Evolutionary conservation across 495 filamentous ascomycete genomes (phyloP), one percentile per base, ranked within the genome.

Genomic region (Emericellopsis terricola): DNA sequence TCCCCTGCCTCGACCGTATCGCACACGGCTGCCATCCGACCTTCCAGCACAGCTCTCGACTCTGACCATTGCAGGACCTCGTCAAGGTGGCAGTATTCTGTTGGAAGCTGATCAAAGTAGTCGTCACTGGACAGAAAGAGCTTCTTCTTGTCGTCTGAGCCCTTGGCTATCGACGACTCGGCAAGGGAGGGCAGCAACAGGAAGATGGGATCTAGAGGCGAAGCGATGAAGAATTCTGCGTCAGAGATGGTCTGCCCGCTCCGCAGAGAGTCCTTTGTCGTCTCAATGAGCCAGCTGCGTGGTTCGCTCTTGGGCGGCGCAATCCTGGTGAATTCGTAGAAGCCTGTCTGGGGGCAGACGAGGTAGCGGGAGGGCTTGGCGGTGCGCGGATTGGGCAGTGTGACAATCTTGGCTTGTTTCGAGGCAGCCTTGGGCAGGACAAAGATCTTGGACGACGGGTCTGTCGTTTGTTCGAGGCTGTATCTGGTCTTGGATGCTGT

Each of bases 281-380:
- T 37, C 18, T 68, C 56, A 32, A 82, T 51, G 3, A 87, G 60
- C 78, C 77, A 81, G 47, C 81, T 85, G 33, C 68, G 59, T 18
- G 69, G 70, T 0, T 55, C 56, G 3, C 55, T 51, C 28, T 65
- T 69, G 19, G 82, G 66, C 4, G 81, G 64, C 8, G 71, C 52
- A 44, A 96, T 64, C 26, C 66, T 66, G 10, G 74, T 94, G 57
- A 96, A 85, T 49, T 97, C 89, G 56, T 78, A 84, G 40, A 94
- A 62, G 17, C 87, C 89, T 8, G 68, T 68, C 19, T 67, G 51
- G 3, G 85, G 81, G 48, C 84, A 89, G 47, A 83, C 73, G 38
- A 83, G 69, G 51, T 86, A 96, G 38, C 81, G 69, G 30, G 61
- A 68, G 4, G 76, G 67, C 10, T 57, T 60, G 15, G 44, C 51